Evolutionary conservation across 2,329 filamentous ascomycete genomes (phyloP).

Genomic region (Fusarium liriodendri): DNA sequence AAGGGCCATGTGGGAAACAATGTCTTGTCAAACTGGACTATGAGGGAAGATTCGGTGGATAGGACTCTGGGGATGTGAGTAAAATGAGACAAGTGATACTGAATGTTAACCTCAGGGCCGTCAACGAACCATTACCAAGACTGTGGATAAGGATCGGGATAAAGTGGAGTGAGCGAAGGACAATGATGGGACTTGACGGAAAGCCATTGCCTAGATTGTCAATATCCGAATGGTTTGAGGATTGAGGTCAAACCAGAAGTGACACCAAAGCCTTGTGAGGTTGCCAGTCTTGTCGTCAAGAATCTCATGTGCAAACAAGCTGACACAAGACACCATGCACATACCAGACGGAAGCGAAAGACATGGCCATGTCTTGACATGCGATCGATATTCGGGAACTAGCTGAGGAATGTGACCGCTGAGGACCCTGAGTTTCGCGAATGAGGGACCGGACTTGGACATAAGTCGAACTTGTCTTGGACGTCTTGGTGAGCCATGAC

Average conservation of each 20-base stretch:
- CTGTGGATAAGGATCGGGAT: constrained; percentile 10
- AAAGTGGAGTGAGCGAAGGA: constrained; percentile 20
- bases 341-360: constrained; percentile 30
- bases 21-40: constrained; percentile 34
- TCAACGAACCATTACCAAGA: constrained; percentile 21
- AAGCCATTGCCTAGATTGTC: constrained; percentile 15
- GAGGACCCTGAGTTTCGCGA: neutral
- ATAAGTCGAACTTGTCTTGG: constrained; percentile 1
- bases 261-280: neutral
- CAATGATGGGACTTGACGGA: constrained; percentile 20
- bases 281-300: neutral
- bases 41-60: neutral
- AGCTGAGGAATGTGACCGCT: neutral
- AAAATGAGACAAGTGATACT: constrained; percentile 7
- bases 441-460: neutral
- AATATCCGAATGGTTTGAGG: neutral
- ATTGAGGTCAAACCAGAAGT: neutral
- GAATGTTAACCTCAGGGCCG: constrained; percentile 5
- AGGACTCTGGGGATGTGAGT: neutral
- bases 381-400: constrained; percentile 17
- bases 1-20: constrained; percentile 19
- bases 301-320: neutral
- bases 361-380: constrained; percentile 30
- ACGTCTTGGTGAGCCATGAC: neutral
- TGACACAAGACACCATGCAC: constrained; percentile 23